These are phyloP conservation scores for Entoloma clypeatum DNA, from an alignment of 1,284 basidiomycete genomes.

Conservation along the genomic window DNA sequence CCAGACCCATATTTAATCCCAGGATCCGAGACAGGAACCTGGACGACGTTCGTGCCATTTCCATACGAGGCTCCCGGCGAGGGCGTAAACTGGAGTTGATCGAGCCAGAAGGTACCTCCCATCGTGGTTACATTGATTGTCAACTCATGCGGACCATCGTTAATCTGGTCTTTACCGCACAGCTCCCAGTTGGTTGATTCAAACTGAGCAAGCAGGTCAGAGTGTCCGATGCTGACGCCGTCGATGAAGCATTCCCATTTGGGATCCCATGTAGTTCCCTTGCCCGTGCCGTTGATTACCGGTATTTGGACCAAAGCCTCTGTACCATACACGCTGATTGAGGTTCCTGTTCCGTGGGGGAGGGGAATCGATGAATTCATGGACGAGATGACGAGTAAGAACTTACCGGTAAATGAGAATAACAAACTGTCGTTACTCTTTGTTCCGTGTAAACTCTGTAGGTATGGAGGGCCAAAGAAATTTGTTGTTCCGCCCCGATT, in stretches of 20 bases:
- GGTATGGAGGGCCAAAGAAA: constrained; percentile 3
- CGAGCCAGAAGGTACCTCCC: constrained; percentile 24
- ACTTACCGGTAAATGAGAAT: constrained; percentile 7
- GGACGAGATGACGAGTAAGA: background rate
- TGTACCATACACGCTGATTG: constrained; percentile 9
- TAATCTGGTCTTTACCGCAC: constrained; percentile 5
- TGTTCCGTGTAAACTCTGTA: constrained; percentile 6
- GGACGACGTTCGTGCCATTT: constrained; percentile 14
- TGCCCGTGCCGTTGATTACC: background rate
- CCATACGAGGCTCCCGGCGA: constrained; percentile 15
- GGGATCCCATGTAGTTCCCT: background rate
- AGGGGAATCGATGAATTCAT: background rate
- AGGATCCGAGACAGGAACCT: constrained; percentile 18
- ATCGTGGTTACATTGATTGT: constrained; percentile 19
- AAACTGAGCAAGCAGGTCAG: constrained; percentile 2
- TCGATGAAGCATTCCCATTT: constrained; percentile 17
- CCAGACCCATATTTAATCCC: constrained; percentile 16
- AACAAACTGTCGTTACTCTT: constrained; percentile 3
- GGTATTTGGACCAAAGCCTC: constrained; percentile 2
- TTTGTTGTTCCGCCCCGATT: no score
- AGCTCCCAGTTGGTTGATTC: constrained; percentile 12
- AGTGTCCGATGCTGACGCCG: constrained; percentile 11
- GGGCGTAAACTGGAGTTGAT: constrained; percentile 25
- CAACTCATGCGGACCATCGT: constrained; percentile 21
- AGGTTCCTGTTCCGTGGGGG: constrained; percentile 3